phyloP scores from a whole-genome alignment of 257 asterid species.

The Fraxinus anomala region DNA sequence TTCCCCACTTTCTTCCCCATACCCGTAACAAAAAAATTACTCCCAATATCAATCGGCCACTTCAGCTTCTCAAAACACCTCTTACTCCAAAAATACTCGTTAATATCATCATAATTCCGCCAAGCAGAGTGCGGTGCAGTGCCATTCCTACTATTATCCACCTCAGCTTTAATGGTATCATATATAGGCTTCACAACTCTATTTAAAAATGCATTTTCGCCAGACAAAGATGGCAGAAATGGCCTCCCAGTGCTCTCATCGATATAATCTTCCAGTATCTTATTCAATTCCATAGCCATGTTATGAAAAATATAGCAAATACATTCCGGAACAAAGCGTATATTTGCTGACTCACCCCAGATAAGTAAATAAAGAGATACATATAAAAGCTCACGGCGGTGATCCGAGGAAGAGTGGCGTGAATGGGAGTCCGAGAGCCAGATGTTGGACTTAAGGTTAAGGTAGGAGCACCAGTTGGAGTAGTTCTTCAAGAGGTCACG shows the following conservation, averaged over 20 bases:
- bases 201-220: conserved; percentile 72
- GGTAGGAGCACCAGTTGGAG: conserved; percentile 82
- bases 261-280: conserved; percentile 83
- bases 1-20: conserved; percentile 89
- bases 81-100: conserved; percentile 95
- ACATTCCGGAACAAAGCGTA: conserved; percentile 89
- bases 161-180: conserved; percentile 75
- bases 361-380: conserved; percentile 76
- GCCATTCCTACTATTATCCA: conserved; percentile 83
- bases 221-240: conserved; percentile 77
- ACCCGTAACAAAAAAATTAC: conserved; percentile 81
- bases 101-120: conserved; percentile 94
- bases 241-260: conserved; percentile 96
- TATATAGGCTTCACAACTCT: conserved; percentile 83
- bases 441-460: conserved; percentile 68
- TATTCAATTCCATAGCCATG: conserved; percentile 92
- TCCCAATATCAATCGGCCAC: conserved; percentile 89
- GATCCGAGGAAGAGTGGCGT: conserved; percentile 51
- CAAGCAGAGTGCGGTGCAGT: conserved; percentile 97
- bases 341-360: conserved; percentile 96
- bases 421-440: conserved; percentile 74
- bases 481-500: conserved; percentile 65
- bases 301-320: conserved; percentile 77
- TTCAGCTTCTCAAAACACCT: conserved; percentile 87
- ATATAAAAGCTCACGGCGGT: conserved; percentile 84